Base-by-base conservation (phyloP, 1,284 basidiomycete species). In the Rhodofomes roseus region DNA sequence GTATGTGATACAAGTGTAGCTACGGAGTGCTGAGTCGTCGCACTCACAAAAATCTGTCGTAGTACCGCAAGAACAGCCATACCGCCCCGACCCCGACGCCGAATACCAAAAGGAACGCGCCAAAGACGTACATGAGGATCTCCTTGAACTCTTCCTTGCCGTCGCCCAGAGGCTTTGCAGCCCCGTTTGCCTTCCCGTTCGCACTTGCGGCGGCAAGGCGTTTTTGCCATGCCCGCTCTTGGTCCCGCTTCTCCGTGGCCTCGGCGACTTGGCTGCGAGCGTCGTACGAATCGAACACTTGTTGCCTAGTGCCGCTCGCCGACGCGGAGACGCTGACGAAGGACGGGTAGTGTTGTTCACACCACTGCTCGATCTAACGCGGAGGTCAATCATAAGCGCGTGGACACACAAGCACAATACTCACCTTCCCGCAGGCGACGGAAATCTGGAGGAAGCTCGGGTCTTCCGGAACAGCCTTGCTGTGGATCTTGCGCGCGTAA, bases 351-450 rank as follows among this genome's bases (percentile, higher is more conserved):
- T 94, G 81, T 68, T 87, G 89, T 74, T 97, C 95, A 63, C 81
- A 87, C 95, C 95, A 97, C 76, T 89, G 86, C 67, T 96, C 94
- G 71, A 97, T 92, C 92, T 95, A 72, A 4, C 20, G 2, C 25
- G 14, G 25, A 29, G 1, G 29, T 22, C 14, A 20, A 31, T 54
- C 6, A 41, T 52, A 22, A 34, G 23, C 2, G 14, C 31, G 29
- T 25, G 31, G 34, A 25, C 51, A 55, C 29, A 11, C 31, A 29
- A 2, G 16, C 11, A n/a, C 18, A 20, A 16, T n/a, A 3, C n/a
- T 58, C 59, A 86, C 86, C 80, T 90, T 90, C 61, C 90, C 89
- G 65, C 91, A 93, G 4, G 89, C 86, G 54, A 96, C 83, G 44
- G 89, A 89, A 62, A 97, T 75, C 46, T 83, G 83, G 62, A 96